Evolutionary conservation across 805 yeast genomes (phyloP), one percentile per base, ranked within the genome.

Genomic region (Teunomyces kruisii): DNA sequence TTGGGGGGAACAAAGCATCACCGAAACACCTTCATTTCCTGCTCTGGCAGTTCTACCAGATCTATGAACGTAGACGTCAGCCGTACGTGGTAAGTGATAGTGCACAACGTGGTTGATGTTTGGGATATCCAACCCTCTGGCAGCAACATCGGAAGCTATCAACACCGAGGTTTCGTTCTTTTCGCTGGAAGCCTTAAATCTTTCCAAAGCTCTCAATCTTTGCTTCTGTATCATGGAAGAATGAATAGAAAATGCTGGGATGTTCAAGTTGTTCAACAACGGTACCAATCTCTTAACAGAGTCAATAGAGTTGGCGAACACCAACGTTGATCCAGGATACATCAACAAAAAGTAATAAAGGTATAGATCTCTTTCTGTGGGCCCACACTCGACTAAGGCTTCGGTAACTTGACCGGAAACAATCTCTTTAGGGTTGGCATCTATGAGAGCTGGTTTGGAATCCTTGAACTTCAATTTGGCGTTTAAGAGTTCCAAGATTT

Each of bases 21-120:
- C 84, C 2, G 97, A 86, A n/a, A 94, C 96, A 74, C 99, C 99
- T 61, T 88, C 92, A 39, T 71, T 75, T 0, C 92, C 94, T 1
- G 96, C 97, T 74, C 99, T 85, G 0, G 96, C 98, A n/a, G 99
- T 94, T 78, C 99, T 83, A 49, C 99, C 99, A 1, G 97, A 88
- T 64, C 99, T 79, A 67, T 94, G 99, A 54, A 94, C 84, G 60
- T 94, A 94, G 41, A 89, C 83, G 59, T 94, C 99, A 0, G 97
- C 97, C 12, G 95, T 76, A 50, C 98, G 76, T 9, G 99, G 98
- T 50, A 94, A 75, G 66, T 94, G 97, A 60, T 92, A 94, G 65
- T 94, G 99, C 15, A 92, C 87, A 40, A 94, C 98, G 64, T 94
- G 98, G 55, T 90, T 84, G 42, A 94, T 91, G 39, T 78, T 79